Base-by-base conservation (phyloP, 2,329 filamentous ascomycete genomes). In the Hymenoscyphus infarciens region DNA sequence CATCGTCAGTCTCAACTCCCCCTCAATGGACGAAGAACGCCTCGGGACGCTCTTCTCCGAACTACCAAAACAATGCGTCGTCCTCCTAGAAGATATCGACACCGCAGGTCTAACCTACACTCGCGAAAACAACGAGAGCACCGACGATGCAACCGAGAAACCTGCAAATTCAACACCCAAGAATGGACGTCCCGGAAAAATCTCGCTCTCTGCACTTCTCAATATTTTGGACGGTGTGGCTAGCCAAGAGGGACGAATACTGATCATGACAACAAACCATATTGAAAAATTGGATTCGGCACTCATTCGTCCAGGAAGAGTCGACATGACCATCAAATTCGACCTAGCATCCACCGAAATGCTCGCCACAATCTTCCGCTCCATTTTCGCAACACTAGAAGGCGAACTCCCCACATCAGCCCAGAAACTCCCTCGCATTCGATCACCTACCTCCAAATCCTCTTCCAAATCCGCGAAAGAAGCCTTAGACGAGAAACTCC, bases 51-150 rank as follows among this genome's bases (percentile, higher is more conserved):
- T 92, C 3, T 92, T 92, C 69, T 77, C 83, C 27, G 82, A 84
- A 45, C 82, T 92, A 3, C 89, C 89, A 0, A 81, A 82, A 15
- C 84, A 86, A 57, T 92, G 89, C 66, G 83, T 92, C 16, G 86
- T 92, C 1, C 81, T 92, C 1, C 82, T 92, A 3, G 89, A 92
- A 72, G 89, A 92, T 67, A 89, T 92, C 61, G 89, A 92, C 72
- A 87, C 83, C 1, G 88, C 88, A 2, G 89, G 88, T 5, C 79
- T 91, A 52, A 88, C 86, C 0, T 83, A 88, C 67, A 67, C 70
- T 55, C 64, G 68, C 61, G 62, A 72, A 64, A 27, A 67, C 66
- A 52, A 63, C 11, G 45, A 22, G 10, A 11, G n/a, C 8, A 56
- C 61, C 7, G 66, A 65, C 10, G 49, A 67, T 33, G 38, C 61